These are phyloP conservation scores for Spathaspora arborariae DNA, from an alignment of 805 yeast genomes.

Conservation along the genomic window DNA sequence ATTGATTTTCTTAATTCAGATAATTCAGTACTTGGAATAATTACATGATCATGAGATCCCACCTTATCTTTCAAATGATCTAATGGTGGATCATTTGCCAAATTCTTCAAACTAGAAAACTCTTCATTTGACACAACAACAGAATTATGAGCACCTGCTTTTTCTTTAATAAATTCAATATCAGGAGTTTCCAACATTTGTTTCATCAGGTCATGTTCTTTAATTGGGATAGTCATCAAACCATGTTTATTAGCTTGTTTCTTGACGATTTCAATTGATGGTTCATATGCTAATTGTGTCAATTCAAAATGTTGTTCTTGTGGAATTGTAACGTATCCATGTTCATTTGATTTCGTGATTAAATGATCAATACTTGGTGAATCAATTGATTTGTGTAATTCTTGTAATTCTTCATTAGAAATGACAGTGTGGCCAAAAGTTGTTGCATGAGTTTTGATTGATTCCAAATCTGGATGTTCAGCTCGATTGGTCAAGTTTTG, in stretches of 20 bases:
- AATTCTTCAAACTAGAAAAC: constrained; percentile 4
- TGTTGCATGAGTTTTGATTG: constrained; percentile 29
- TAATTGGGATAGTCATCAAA: constrained; percentile 11
- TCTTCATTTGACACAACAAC: constrained; percentile 13
- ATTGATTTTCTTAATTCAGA: constrained; percentile 6
- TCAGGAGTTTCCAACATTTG: constrained; percentile 12
- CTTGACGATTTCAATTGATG: constrained; percentile 6
- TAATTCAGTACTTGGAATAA: constrained; percentile 12
- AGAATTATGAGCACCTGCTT: constrained; percentile 11
- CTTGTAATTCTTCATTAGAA: constrained; percentile 8
- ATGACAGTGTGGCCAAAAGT: constrained; percentile 13
- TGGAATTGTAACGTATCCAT: constrained; percentile 12
- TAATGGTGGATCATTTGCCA: constrained; percentile 12
- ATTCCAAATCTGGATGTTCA: constrained; percentile 23
- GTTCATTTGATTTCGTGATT: constrained; percentile 13
- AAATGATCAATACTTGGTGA: constrained; percentile 31
- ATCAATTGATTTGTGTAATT: constrained; percentile 19
- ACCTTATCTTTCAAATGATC: constrained; percentile 16
- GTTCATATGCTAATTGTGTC: constrained; percentile 9
- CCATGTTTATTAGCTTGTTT: constrained; percentile 7
- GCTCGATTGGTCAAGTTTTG: constrained; percentile 11
- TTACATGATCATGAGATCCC: constrained; percentile 9
- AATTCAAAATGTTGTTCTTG: constrained; percentile 12
- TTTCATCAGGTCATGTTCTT: constrained; percentile 12
- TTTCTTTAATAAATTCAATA: constrained; percentile 16